phyloP scores from a whole-genome alignment of 2,329 filamentous ascomycete genomes.

The Lecanosticta acicola region DNA sequence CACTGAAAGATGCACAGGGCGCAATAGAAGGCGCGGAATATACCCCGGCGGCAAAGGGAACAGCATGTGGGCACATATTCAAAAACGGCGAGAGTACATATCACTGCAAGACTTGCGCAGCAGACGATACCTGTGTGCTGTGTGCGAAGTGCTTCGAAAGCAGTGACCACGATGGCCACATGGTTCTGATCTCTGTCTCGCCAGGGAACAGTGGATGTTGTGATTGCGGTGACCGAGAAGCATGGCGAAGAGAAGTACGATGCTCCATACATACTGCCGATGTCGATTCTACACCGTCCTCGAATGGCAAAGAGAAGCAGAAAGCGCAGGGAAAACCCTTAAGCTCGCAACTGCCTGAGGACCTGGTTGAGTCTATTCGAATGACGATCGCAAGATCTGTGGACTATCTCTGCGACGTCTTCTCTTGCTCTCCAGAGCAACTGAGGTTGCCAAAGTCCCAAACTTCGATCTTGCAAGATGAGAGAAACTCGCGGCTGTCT shows the following conservation, averaged over 20 bases:
- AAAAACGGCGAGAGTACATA: conserved; percentile 91
- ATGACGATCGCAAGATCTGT: conserved; percentile 80
- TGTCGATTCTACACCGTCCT: conserved; percentile 15
- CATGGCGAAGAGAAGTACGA: conserved; percentile 80
- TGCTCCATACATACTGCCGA: conserved; percentile 81
- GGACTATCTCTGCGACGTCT: conserved; percentile 95
- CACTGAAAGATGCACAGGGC: conserved; percentile 79
- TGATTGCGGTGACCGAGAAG: conserved; percentile 93
- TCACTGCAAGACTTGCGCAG: conserved; percentile 85
- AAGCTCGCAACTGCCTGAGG: conserved; percentile 55
- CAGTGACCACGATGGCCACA: conserved; percentile 89
- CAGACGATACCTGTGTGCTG: conserved; percentile 91
- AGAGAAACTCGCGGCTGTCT: conserved; percentile 65
- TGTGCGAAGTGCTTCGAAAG: conserved; percentile 93
- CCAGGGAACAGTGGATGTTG: conserved; percentile 92
- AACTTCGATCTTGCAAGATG: conserved; percentile 74
- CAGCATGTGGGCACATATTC: conserved; percentile 96
- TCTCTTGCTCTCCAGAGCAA: conserved; percentile 96
- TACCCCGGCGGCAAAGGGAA: conserved; percentile 81
- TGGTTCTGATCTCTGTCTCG: conserved; percentile 81
- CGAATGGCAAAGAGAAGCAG: conserved; percentile 54
- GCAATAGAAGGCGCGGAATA: conserved; percentile 94
- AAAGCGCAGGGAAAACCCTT: conserved; percentile 22
- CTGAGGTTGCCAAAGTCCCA: conserved; percentile 78
- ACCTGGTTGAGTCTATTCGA: conserved; percentile 69